phyloP scores from a whole-genome alignment of 2,329 filamentous ascomycete genomes.

The Ascocoryne sarcoides region DNA sequence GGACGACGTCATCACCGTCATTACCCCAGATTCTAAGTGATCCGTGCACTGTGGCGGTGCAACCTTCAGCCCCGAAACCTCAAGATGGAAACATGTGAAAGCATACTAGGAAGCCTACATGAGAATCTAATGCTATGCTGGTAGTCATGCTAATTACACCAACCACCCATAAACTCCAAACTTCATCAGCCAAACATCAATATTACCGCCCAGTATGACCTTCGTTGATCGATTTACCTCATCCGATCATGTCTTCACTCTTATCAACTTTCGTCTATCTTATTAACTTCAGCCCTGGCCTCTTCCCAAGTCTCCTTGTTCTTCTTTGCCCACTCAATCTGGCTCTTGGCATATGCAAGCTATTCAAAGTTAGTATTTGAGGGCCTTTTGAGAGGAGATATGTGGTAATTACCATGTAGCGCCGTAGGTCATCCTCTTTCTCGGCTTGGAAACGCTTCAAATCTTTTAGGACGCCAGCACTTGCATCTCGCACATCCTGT shows the following conservation, averaged over 20 bases:
- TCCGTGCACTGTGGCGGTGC: not conserved
- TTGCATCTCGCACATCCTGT: constrained; percentile 89
- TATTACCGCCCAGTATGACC: constrained; percentile 9
- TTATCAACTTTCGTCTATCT: constrained; percentile 44
- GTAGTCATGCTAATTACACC: constrained; percentile 10
- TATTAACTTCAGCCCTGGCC: constrained; percentile 59
- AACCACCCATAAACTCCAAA: constrained; percentile 10
- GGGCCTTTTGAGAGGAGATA: constrained; percentile 11
- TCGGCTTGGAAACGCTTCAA: constrained; percentile 87
- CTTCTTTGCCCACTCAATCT: constrained; percentile 67
- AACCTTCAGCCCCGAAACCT: too few species aligned
- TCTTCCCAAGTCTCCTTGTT: constrained; percentile 68
- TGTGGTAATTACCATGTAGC: constrained; percentile 98
- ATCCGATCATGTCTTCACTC: not conserved
- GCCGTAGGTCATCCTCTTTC: constrained; percentile 87
- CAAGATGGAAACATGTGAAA: not conserved
- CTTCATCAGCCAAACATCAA: constrained; percentile 5
- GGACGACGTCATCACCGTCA: constrained; percentile 12
- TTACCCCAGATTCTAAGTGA: constrained; percentile 9
- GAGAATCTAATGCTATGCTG: constrained; percentile 10
- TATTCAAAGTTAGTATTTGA: constrained; percentile 29
- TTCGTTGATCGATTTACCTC: constrained; percentile 2
- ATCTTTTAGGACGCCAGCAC: constrained; percentile 77
- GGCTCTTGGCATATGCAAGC: constrained; percentile 64
- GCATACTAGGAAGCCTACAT: not conserved